Evolutionary conservation across 805 yeast genomes (phyloP).

Genomic region (Saturnispora dispora): DNA sequence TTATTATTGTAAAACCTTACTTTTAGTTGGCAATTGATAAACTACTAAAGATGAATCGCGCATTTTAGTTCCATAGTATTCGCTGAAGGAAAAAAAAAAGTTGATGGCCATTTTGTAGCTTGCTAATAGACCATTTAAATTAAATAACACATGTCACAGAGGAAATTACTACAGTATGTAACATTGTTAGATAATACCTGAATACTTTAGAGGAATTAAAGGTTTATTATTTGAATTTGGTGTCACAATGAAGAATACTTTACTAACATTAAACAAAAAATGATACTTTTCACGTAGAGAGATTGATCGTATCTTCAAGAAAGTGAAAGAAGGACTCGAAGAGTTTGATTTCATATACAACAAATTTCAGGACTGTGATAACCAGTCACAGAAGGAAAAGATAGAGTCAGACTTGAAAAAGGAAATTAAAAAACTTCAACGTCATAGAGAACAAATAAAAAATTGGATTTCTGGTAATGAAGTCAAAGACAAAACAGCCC

Average conservation of each 20-base stretch:
- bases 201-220: not conserved
- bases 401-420: slow-evolving; percentile 48
- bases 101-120: not conserved
- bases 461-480: slow-evolving; percentile 48
- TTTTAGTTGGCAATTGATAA: not conserved
- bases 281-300: slow-evolving; percentile 27
- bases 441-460: slow-evolving; percentile 52
- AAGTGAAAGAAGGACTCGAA: slow-evolving; percentile 48
- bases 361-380: slow-evolving; percentile 39
- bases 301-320: slow-evolving; percentile 54
- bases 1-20: too few species aligned
- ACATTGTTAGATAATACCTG: not conserved
- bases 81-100: slow-evolving; percentile 2
- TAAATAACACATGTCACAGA: slow-evolving; percentile 32
- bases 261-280: not conserved
- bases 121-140: not conserved
- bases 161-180: slow-evolving; percentile 43
- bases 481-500: slow-evolving; percentile 37
- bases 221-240: not conserved
- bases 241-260: not conserved
- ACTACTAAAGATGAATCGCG: not conserved
- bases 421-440: slow-evolving; percentile 50
- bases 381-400: slow-evolving; percentile 46
- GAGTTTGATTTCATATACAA: slow-evolving; percentile 48
- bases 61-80: not conserved